phyloP scores from a whole-genome alignment of 805 yeast genomes.

The Candida adriatica region DNA sequence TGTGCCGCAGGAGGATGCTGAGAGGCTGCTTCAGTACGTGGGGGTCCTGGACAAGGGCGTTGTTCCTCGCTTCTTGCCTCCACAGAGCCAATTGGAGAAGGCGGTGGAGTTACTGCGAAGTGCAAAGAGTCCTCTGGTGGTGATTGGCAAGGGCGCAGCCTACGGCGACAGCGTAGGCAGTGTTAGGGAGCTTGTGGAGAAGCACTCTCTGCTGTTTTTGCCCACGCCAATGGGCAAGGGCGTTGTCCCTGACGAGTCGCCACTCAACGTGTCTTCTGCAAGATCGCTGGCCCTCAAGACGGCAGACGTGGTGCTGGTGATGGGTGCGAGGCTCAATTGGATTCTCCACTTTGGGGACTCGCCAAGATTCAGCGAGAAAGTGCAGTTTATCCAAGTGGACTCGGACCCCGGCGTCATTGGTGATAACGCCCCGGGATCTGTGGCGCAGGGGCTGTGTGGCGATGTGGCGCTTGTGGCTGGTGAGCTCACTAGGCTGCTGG shows the following conservation, averaged over 20 bases:
- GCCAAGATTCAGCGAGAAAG: conserved; percentile 42
- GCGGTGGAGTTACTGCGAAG: conserved; percentile 29
- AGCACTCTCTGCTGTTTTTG: conserved; percentile 45
- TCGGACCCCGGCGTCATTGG: conserved; percentile 47
- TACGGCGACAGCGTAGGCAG: conserved; percentile 34
- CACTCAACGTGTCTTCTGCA: conserved; percentile 52
- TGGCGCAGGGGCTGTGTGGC: conserved; percentile 44
- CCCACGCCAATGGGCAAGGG: conserved; percentile 84
- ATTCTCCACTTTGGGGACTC: conserved; percentile 59
- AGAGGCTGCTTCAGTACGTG: conserved; percentile 2
- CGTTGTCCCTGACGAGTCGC: conserved; percentile 43
- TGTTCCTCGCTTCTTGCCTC: conserved; percentile 31
- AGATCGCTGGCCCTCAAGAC: conserved; percentile 49
- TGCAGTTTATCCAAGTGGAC: conserved; percentile 52
- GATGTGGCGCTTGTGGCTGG: conserved; percentile 39
- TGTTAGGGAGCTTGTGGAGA: conserved; percentile 34
- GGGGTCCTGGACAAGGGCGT: conserved; percentile 3
- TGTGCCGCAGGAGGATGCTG: not conserved
- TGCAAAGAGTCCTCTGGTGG: conserved; percentile 44
- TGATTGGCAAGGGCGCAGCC: conserved; percentile 65
- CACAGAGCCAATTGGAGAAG: conserved; percentile 25
- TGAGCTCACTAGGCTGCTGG: conserved; percentile 27
- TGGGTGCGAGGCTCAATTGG: conserved; percentile 72
- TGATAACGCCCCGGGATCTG: conserved; percentile 29
- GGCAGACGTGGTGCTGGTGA: conserved; percentile 52